phyloP scores from a whole-genome alignment of 306 rosid genomes.

The Cyclanthera cordifolia region DNA sequence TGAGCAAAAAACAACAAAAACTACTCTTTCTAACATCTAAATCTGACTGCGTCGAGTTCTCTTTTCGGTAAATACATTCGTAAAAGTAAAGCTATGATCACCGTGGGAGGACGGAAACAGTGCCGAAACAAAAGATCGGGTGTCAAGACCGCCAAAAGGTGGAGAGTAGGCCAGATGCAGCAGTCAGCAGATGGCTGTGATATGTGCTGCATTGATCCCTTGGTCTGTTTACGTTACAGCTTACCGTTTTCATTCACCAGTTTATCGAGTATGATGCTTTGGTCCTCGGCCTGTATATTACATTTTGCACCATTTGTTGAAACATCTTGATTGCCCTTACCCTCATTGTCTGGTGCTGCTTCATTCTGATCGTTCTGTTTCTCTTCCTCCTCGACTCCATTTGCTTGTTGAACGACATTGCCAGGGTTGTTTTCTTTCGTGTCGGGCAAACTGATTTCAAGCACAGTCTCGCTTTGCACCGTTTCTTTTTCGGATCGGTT shows the following conservation, averaged over 20 bases:
- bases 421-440: slow-evolving; percentile 19
- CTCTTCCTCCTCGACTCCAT: slow-evolving; percentile 30
- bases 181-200: background rate
- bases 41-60: slow-evolving; percentile 18
- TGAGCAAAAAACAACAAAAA: slow-evolving; percentile 10
- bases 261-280: slow-evolving; percentile 25
- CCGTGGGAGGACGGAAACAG: slow-evolving; percentile 13
- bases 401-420: slow-evolving; percentile 16
- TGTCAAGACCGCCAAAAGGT: slow-evolving; percentile 14
- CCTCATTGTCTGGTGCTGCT: slow-evolving; percentile 20
- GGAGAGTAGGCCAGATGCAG: slow-evolving; percentile 13
- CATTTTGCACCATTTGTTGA: slow-evolving; percentile 23
- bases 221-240: slow-evolving; percentile 25
- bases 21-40: slow-evolving; percentile 30
- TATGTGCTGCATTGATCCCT: background rate
- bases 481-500: slow-evolving; percentile 19
- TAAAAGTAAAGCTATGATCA: slow-evolving; percentile 24
- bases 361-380: slow-evolving; percentile 9
- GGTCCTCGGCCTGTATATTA: slow-evolving; percentile 26
- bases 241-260: slow-evolving; percentile 37
- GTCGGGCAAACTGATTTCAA: slow-evolving; percentile 25
- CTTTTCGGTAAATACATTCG: background rate
- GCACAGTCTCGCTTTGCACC: slow-evolving; percentile 15
- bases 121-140: background rate
- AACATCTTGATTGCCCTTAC: slow-evolving; percentile 19